Evolutionary conservation across 805 yeast genomes (phyloP), one percentile per base, ranked within the genome.

Genomic region (Candida germanica): DNA sequence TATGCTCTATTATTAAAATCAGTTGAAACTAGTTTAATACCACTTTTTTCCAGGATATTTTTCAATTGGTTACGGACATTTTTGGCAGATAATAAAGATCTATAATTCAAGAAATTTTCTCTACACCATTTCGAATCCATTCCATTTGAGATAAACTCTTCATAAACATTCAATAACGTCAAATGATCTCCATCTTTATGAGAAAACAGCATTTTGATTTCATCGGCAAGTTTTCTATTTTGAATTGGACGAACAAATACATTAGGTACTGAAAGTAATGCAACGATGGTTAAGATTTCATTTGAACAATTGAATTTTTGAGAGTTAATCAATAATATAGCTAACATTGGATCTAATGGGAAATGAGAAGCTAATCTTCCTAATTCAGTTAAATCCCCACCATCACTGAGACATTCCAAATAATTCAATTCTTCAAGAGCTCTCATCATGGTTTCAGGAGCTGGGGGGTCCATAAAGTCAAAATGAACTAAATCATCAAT

Each of bases 401-500:
- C 91, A 57, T 93, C 96, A 48, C 87, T 86, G 35, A 91, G 72
- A 66, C 97, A 93, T 15, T 83, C 81, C 43, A 91, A 69, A 56
- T 87, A 93, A 56, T 93, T 89, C 53, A 91, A 73, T 60, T 91
- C 98, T 61, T 91, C 98, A 44, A 91, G 69, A 0, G 98, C 98
- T 58, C 98, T 76, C 98, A 93, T 93, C 98, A 91, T 93, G 5
- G 98, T 93, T 62, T 91, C 98, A 7, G 98, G 98, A 2, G 98
- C 98, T 10, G 98, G 98, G 6, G 98, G 98, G 56, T 91, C 98
- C 95, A 91, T 91, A 57, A 93, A 91, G 59, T 93, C 98, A 56
- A 91, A 91, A 64, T 91, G 98, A 26, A 93, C 98, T 53, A 91
- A 76, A 64, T 91, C 98, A 56, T 93, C 95, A 46, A 91, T 76